Evolutionary conservation across 2,329 filamentous ascomycete genomes (phyloP), one percentile per base, ranked within the genome.

Genomic region (Nigrograna mackinnonii): DNA sequence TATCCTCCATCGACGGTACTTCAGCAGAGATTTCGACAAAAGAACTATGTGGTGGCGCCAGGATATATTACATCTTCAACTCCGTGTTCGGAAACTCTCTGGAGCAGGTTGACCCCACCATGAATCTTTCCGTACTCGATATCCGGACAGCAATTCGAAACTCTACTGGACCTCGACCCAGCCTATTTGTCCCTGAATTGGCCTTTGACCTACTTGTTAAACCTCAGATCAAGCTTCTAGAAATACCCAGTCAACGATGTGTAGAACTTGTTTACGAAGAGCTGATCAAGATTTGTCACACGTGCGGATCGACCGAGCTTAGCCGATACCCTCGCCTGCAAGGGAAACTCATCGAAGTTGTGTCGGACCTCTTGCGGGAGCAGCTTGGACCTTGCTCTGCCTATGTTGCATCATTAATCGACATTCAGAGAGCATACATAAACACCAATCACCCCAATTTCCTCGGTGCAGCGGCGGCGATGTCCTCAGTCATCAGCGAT

Each of bases 361-460:
- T 99, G 2, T 97, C 94, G 5, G 94, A 99, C 66, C 83, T 99
- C 33, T 79, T 99, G 38, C 85, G 94, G 41, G 94, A 99, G 73
- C 83, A 92, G 46, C 79, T 99, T 5, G 94, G 94, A 2, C 94
- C 94, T 9, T 85, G 88, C 43, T 95, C 92, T 2, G 80, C 74
- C 39, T 99, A 99, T 56, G 94, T 99, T 32, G 94, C 96, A 69
- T 97, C 92, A 30, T 79, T 99, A 49, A 99, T 99, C 54, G 87
- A 94, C 19, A 99, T 99, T 47, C 94, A 99, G 71, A 83, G 94
- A 54, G 94, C 94, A 16, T 99, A 99, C 71, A 97, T 99, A 74
- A 99, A 99, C 75, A 99, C 94, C 31, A 99, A 99, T 64, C 94
- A 99, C 67, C 94, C 94, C 36, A 99, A 99, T 71, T 99, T 99